phyloP scores from a whole-genome alignment of 371 early-diverging fungal species.

The Mortierella sp. region DNA sequence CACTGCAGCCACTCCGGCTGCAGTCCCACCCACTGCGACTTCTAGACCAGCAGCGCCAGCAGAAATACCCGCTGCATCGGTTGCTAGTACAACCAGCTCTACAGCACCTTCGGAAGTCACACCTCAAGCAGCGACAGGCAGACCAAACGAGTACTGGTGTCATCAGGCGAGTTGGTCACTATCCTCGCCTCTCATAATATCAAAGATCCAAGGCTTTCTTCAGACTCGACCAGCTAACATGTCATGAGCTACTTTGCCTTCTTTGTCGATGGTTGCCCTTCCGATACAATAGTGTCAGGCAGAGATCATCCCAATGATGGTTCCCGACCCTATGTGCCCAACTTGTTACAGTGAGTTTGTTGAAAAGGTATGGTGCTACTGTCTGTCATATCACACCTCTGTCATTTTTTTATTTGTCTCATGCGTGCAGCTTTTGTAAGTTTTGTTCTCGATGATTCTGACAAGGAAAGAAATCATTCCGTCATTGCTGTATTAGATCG shows the following conservation, averaged over 20 bases:
- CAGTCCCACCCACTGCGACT: neutral
- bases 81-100: neutral
- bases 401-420: neutral
- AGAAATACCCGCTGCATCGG: neutral
- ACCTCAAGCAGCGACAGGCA: neutral
- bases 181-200: neutral
- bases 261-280: neutral
- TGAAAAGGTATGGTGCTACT: constrained; percentile 64
- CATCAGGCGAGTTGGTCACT: constrained; percentile 28
- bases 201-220: neutral
- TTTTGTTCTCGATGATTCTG: neutral
- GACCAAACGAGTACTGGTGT: constrained; percentile 20
- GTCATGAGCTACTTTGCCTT: neutral
- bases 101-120: neutral
- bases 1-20: neutral
- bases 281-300: constrained; percentile 26
- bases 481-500: constrained; percentile 46
- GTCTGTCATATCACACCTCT: neutral
- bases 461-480: neutral
- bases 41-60: neutral
- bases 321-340: constrained; percentile 74
- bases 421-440: neutral
- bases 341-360: constrained; percentile 76
- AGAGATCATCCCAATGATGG: constrained; percentile 58
- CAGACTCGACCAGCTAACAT: neutral